These are phyloP conservation scores for Hymenoscyphus repandus DNA, from an alignment of 2,329 filamentous ascomycete genomes.

Conservation along the genomic window DNA sequence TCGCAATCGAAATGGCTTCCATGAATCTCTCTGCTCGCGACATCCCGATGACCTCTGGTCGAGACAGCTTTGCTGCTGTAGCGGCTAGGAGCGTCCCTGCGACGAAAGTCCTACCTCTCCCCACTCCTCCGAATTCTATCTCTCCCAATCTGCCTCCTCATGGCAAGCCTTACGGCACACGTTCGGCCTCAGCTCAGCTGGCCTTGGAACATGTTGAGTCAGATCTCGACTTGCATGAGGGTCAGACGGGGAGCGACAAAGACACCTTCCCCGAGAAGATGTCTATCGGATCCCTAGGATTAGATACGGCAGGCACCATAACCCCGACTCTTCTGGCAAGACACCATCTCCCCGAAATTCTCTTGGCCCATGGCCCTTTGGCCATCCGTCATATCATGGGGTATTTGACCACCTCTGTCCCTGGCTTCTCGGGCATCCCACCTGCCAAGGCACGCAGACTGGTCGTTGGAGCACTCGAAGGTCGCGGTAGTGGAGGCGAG, in stretches of 20 bases:
- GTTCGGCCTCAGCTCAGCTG: slow-evolving; percentile 28
- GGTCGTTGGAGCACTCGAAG: slow-evolving; percentile 88
- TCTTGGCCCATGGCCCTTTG: slow-evolving; percentile 82
- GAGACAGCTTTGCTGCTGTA: slow-evolving; percentile 71
- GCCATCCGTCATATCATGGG: slow-evolving; percentile 95
- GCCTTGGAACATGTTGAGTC: slow-evolving; percentile 68
- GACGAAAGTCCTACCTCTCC: slow-evolving; percentile 58
- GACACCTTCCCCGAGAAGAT: slow-evolving; percentile 18
- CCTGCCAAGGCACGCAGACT: slow-evolving; percentile 85
- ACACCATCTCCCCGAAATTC: slow-evolving; percentile 83
- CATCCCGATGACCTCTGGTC: slow-evolving; percentile 54
- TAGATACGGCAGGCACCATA: slow-evolving; percentile 76
- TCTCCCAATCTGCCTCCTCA: slow-evolving; percentile 82
- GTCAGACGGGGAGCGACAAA: slow-evolving; percentile 40
- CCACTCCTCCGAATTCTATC: slow-evolving; percentile 92
- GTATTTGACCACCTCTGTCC: slow-evolving; percentile 86
- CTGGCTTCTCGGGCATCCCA: slow-evolving; percentile 84
- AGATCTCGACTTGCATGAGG: slow-evolving; percentile 79
- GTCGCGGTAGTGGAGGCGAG: slow-evolving; percentile 54
- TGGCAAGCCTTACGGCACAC: slow-evolving; percentile 57
- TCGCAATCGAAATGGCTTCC: slow-evolving; percentile 50
- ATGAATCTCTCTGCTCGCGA: slow-evolving; percentile 60
- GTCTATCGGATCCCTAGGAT: slow-evolving; percentile 32
- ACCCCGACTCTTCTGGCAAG: slow-evolving; percentile 81
- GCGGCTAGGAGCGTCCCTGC: slow-evolving; percentile 57